Conservation (phyloP, 129 eudicot species). For the Helianthus annuus region HanXRQr2.0-SUNRISE NC_035434.2:21640153-21640652, state of each 20-base stretch:
- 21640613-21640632: slow-evolving; percentile 57
- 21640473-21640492: not conserved
- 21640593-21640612: not conserved
- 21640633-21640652: slow-evolving; percentile 61
- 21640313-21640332: slow-evolving; percentile 41
- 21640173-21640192: slow-evolving; percentile 17
- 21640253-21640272: slow-evolving; percentile 95
- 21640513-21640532: slow-evolving; percentile 3
- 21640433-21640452: not conserved
- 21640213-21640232: not conserved
- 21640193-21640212: not conserved
- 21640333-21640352: not conserved
- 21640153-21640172: not conserved
- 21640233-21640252: slow-evolving; percentile 31
- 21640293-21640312: slow-evolving; percentile 70
- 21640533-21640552: not conserved
- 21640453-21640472: not conserved
- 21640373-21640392: not conserved
- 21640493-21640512: slow-evolving; percentile 7
- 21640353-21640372: slow-evolving; percentile 3
- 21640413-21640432: not conserved
- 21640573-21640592: slow-evolving; percentile 3
- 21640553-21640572: not conserved
- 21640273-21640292: slow-evolving; percentile 95
- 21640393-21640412: not conserved